Evolutionary conservation across 116 monocot species (phyloP).

Genomic region (Cymodocea nodosa): DNA sequence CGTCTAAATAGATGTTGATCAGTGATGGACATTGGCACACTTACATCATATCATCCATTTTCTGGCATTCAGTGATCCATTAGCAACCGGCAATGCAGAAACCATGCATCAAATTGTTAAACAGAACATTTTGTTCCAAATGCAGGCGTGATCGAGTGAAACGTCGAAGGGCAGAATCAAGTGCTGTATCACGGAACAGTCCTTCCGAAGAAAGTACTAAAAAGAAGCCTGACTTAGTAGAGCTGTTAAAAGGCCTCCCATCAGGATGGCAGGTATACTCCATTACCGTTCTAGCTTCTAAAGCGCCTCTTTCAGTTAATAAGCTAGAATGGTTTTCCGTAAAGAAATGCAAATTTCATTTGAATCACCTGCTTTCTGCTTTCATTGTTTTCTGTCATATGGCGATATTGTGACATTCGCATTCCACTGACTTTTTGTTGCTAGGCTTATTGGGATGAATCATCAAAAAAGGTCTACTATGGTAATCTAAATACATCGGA

Average conservation of each 20-base stretch:
- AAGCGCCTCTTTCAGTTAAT: too few relatives aligned
- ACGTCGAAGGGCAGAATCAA: constrained; percentile 33
- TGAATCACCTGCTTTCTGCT: not conserved
- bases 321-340: too few relatives aligned
- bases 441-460: constrained; percentile 95
- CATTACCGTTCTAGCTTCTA: too few relatives aligned
- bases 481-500: constrained; percentile 66
- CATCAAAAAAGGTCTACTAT: constrained; percentile 69
- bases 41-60: not conserved
- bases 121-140: not conserved
- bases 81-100: not conserved
- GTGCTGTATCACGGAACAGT: constrained; percentile 17
- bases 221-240: constrained; percentile 48
- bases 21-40: not conserved
- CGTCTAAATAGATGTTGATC: too few relatives aligned
- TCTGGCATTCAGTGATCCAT: not conserved
- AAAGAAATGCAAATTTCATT: too few relatives aligned
- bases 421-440: not conserved
- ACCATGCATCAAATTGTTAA: not conserved
- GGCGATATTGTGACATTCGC: not conserved
- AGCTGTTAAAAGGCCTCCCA: constrained; percentile 76
- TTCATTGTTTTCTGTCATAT: not conserved
- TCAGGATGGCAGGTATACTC: constrained; percentile 79
- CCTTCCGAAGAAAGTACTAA: constrained; percentile 15
- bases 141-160: constrained; percentile 82